Base-by-base conservation (phyloP, 2,329 filamentous ascomycete species). In the Cladosporium sp. region DNA sequence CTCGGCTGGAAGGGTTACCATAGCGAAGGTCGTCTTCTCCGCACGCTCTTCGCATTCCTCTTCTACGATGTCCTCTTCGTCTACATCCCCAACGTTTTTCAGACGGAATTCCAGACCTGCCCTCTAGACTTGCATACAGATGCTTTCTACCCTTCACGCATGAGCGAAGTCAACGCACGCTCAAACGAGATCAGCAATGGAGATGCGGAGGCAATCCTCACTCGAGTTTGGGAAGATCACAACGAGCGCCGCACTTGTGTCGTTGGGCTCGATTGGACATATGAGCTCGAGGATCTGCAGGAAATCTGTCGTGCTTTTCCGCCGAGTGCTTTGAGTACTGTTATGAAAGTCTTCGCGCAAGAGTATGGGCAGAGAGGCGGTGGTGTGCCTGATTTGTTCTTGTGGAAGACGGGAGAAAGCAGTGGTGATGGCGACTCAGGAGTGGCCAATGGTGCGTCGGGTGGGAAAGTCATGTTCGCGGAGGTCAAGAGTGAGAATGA, bases 1-100 rank as follows among this genome's bases (percentile, higher is more conserved):
- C 76, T 86, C 46, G 92, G 91, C 2, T 97, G 89, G 85, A 95
- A 95, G 67, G 93, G 93, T 9, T 96, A 92, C 63, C 93, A 98
- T 68, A 82, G 85, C 15, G 93, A 98, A 73, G 89, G 90, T 29
- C 88, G 91, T 2, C 91, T 97, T 59, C 73, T 97, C 6, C 83
- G 90, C n/a, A 98, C 93, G 0, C 74, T 98, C 6, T 77, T 78
- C 59, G 74, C 67, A n/a, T 92, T 93, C 63, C 80, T 98, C 15
- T 95, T 97, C 73, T 93, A 85, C 72, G 92, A 98, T 67, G 80
- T 97, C 19, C 74, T 98, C 6, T 97, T 97, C 69, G 76, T 89
- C 20, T 95, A 95, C 67, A 80, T 97, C 4, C 92, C 93, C 20
- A 95, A 97, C 60, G 92, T 98, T 49, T 98, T 98, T 68, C 92